Base-by-base conservation (phyloP, 768 basidiomycete genomes). In the Candolleomyces aberdarensis region DNA sequence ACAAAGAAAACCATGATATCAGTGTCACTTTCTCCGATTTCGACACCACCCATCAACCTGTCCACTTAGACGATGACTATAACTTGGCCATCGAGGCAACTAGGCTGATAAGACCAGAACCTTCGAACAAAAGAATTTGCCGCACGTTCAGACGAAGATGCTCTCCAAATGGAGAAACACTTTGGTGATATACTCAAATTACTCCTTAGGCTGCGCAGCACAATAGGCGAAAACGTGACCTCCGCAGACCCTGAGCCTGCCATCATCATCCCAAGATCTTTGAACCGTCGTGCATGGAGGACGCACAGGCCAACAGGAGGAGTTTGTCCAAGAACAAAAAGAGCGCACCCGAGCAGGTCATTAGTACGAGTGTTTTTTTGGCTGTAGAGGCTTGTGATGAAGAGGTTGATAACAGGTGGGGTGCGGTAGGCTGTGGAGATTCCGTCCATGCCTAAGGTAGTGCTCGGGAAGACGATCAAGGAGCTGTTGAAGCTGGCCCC, bases 121-220 rank as follows among this genome's bases (percentile, higher is more conserved):
- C n/a, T n/a, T n/a, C n/a, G n/a, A n/a, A n/a, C n/a, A n/a, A n/a
- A n/a, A n/a, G n/a, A n/a, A n/a, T n/a, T n/a, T n/a, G 20, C 43
- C 32, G 46, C 50, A 2, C 52, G 58, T 10, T 32, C 57, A 29
- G 22, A 56, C 29, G 49, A 56, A 0, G 65, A 69, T 2, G 44
- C 64, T 4, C 29, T 44, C 19, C 54, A 62, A 9, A 71, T 74
- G 47, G 53, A 62, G 19, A 65, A 66, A 31, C 68, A 70, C 46
- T 64, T 73, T 19, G 49, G 17, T 6, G 66, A 68, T 1, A 69
- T 73, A 39, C 70, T 71, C 61, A 71, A 68, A 59, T 64, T 65
- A 22, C 62, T 67, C n/a, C 63, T 69, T 31, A 67, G 64, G 8
- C 40, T 73, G 13, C 69, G 41, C 70, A 71, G 14, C 60, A 63